phyloP scores from a whole-genome alignment of 1,284 basidiomycete genomes.

The Earliella scabrosa region DNA sequence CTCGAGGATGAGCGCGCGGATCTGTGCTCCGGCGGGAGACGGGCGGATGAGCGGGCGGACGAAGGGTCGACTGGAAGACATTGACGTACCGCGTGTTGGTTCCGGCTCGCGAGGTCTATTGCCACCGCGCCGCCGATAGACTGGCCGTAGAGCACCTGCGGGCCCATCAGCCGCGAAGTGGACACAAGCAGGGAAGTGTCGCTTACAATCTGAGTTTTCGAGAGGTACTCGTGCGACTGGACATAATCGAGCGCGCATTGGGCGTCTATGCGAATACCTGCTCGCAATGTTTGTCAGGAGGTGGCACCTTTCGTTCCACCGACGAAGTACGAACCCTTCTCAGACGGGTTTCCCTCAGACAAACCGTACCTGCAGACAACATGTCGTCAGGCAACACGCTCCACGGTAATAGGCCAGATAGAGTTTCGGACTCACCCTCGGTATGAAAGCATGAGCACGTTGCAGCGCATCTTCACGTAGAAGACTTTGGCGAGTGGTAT shows the following conservation, averaged over 20 bases:
- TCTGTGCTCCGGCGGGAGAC: slow-evolving; percentile 41
- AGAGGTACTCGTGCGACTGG: slow-evolving; percentile 68
- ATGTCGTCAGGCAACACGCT: background rate
- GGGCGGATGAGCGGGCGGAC: background rate
- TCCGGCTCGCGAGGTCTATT: slow-evolving; percentile 85
- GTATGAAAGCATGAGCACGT: slow-evolving; percentile 90
- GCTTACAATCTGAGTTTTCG: slow-evolving; percentile 69
- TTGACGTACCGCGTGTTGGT: slow-evolving; percentile 66
- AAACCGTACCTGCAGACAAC: slow-evolving; percentile 72
- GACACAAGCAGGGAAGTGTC: background rate
- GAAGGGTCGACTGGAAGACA: background rate
- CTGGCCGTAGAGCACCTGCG: slow-evolving; percentile 86
- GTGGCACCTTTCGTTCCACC: too few species aligned
- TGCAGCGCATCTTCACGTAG: slow-evolving; percentile 83
- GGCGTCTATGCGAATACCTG: slow-evolving; percentile 82
- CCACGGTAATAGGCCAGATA: too few species aligned
- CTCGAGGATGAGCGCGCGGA: slow-evolving; percentile 85
- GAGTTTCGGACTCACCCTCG: slow-evolving; percentile 61
- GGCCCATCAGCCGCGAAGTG: background rate
- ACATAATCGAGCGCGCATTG: slow-evolving; percentile 83
- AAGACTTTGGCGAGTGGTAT: slow-evolving; percentile 91
- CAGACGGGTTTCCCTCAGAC: slow-evolving; percentile 83
- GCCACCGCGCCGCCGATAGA: slow-evolving; percentile 96
- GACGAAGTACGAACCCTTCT: slow-evolving; percentile 67
- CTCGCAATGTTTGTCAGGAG: slow-evolving; percentile 6